Conservation (phyloP, 2,329 filamentous ascomycete species). For the Pestalotiopsis sp. region DNA sequence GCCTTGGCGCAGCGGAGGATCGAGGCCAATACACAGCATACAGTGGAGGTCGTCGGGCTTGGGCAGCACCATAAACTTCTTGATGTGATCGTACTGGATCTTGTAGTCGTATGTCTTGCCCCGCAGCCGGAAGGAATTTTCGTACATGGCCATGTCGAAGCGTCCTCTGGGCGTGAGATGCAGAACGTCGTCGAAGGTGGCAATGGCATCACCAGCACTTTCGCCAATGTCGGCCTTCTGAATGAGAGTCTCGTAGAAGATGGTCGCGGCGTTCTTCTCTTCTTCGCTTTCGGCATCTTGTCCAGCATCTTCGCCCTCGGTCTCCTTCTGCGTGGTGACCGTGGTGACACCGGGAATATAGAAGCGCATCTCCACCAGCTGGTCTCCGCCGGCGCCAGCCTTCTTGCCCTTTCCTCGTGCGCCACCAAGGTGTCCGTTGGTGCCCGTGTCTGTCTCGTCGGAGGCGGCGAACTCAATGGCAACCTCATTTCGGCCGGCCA, state of each 20-base stretch:
- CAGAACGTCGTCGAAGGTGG: slow-evolving; percentile 93
- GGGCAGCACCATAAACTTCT: slow-evolving; percentile 97
- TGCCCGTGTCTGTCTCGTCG: slow-evolving; percentile 71
- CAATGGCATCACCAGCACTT: slow-evolving; percentile 97
- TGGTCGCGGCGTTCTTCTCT: slow-evolving; percentile 91
- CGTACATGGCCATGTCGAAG: slow-evolving; percentile 99
- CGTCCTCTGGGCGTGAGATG: slow-evolving; percentile 98
- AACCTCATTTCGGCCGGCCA: slow-evolving; percentile 97
- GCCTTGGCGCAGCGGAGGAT: slow-evolving; percentile 92
- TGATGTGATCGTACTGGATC: slow-evolving; percentile 96
- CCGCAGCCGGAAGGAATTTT: slow-evolving; percentile 92
- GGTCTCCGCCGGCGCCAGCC: slow-evolving; percentile 84
- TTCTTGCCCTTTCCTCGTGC: slow-evolving; percentile 81
- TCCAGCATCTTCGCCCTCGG: slow-evolving; percentile 73
- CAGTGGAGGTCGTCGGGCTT: slow-evolving; percentile 98
- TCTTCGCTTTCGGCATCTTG: slow-evolving; percentile 73
- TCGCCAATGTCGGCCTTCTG: slow-evolving; percentile 99
- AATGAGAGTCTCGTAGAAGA: slow-evolving; percentile 98
- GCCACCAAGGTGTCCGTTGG: slow-evolving; percentile 74
- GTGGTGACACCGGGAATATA: slow-evolving; percentile 93
- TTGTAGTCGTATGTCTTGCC: slow-evolving; percentile 99
- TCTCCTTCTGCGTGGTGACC: slow-evolving; percentile 77
- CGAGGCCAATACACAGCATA: slow-evolving; percentile 90
- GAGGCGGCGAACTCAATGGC: slow-evolving; percentile 87
- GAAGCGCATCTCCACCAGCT: slow-evolving; percentile 98